Base-by-base conservation (phyloP, 2,329 filamentous ascomycete species). In the Phoma sp. region DNA sequence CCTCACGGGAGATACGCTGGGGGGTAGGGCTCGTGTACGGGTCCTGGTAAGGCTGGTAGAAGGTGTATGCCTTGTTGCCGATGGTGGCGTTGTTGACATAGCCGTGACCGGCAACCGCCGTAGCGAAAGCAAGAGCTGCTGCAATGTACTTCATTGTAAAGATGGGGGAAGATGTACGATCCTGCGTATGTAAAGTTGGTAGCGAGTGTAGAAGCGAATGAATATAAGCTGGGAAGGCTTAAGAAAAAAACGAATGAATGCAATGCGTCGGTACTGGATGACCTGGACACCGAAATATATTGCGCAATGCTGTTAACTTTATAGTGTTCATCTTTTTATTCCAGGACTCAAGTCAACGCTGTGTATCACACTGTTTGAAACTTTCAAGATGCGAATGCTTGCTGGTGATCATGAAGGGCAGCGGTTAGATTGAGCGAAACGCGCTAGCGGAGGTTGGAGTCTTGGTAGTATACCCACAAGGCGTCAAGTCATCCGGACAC, bases 1-100 rank as follows among this genome's bases (percentile, higher is more conserved):
- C 80, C 7, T 77, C 74, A 15, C 84, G 81, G n/a, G 84, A 84
- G 66, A 86, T 80, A n/a, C 83, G 77, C 36, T 81, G 60, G 14
- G 81, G 80, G 28, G 58, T 46, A 20, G 69, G 63, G 55, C 33
- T 68, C 42, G 57, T 69, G 64, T 74, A 74, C 0, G 69, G 72
- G 52, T 74, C 72, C 15, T 59, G 48, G 57, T 72, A 72, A 1
- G 72, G 72, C 54, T 74, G 71, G 56, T 74, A 74, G 61, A 74
- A 70, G 17, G 57, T 65, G 53, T 71, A 73, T 25, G 62, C 61
- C 42, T 68, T 61, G 42, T 64, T 66, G 38, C 61, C 66, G 12
- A 74, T 73, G 10, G 68, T 73, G 17, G 68, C 72, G 34, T 68
- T 74, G 53, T 68, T 66, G 42, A 74, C 69, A 45, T 73, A 74